Conservation (phyloP, 306 rosid species). For the Cajanus cajan region DNA sequence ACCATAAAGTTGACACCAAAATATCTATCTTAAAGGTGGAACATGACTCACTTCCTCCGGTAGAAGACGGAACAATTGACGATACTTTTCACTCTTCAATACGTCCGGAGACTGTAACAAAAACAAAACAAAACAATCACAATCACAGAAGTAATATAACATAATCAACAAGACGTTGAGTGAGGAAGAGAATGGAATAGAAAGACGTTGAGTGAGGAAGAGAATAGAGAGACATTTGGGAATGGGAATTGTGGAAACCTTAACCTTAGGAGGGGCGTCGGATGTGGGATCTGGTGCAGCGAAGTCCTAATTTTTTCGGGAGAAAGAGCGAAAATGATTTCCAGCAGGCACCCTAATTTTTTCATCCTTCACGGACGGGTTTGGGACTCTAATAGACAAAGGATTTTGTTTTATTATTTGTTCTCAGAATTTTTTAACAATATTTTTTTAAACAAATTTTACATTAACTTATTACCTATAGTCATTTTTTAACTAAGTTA, state of each 20-base stretch:
- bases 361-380: too few relatives aligned
- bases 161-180: background rate
- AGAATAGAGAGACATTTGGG: background rate
- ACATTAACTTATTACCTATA: too few relatives aligned
- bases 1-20: background rate
- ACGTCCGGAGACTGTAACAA: constrained; percentile 44
- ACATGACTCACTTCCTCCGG: constrained; percentile 74
- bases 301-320: too few relatives aligned
- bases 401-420: too few relatives aligned
- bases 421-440: too few relatives aligned
- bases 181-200: background rate
- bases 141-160: background rate
- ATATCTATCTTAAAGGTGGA: background rate
- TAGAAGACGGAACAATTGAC: constrained; percentile 93
- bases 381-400: too few relatives aligned
- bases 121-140: background rate
- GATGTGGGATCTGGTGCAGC: too few relatives aligned
- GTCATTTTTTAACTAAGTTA: too few relatives aligned
- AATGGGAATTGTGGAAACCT: constrained; percentile 14
- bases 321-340: too few relatives aligned
- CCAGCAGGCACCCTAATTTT: too few relatives aligned
- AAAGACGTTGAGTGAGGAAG: background rate
- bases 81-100: constrained; percentile 89
- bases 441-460: too few relatives aligned
- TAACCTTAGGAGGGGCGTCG: constrained; percentile 57